Evolutionary conservation across 768 basidiomycete genomes (phyloP), one percentile per base, ranked within the genome.

Genomic region (Termitomyces sp.): DNA sequence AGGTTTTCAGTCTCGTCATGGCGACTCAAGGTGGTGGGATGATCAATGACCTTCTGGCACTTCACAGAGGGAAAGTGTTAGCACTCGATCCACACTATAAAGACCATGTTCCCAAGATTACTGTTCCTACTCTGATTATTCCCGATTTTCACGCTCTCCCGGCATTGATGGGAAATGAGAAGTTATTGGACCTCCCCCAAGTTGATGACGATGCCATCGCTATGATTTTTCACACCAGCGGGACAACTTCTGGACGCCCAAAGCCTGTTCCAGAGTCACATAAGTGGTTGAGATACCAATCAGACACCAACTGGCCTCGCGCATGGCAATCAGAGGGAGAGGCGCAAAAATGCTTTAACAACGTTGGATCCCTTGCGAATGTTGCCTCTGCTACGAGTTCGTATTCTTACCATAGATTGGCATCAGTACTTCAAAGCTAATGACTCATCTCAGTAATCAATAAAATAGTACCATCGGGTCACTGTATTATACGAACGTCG

Each of bases 171-270:
- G 18, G 14, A 20, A 35, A 16, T 18, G 50, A 40, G n/a, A 38
- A 23, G 33, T 32, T 57, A 26, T 23, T 32, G n/a, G 44, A 53
- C 16, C 50, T 61, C 4, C 55, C 41, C n/a, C 18, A 50, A 4
- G 60, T 44, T 6, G 30, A 61, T 5, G 55, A 56, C 3, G 51
- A 57, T 4, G 60, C 53, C 13, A 28, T 57, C 10, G 60, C 60
- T 3, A 41, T 57, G 14, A 61, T 61, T 6, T 61, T 61, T 20
- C 60, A 61, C 48, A 61, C 55, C 2, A 57, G 55, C 20, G 57
- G 60, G 20, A 61, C 60, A 4, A 61, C 60, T 32, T 56, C 55
- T 2, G 60, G 60, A 32, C 41, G 60, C 12, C 60, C 60, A 16
- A 61, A 61, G 41, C 55, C 60, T 6, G 56, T 61, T 9, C 55